These are phyloP conservation scores for Rhinocladiella similis DNA, from an alignment of 2,329 filamentous ascomycete genomes.

Conservation along the genomic window DNA sequence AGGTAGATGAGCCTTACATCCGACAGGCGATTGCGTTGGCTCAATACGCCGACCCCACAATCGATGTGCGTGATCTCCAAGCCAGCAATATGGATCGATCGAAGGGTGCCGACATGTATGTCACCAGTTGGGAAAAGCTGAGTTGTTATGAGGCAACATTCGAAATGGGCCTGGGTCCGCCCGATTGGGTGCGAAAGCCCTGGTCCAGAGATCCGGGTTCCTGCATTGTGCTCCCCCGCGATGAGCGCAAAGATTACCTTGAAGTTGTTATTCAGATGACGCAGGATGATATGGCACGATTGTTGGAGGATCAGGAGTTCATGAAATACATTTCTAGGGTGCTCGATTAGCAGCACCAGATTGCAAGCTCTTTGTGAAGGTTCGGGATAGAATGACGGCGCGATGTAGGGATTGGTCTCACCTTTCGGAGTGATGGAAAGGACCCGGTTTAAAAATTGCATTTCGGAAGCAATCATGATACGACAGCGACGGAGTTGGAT, in stretches of 20 bases:
- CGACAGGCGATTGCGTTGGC: slow-evolving; percentile 28
- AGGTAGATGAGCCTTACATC: slow-evolving; percentile 35
- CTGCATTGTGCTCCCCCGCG: slow-evolving; percentile 29
- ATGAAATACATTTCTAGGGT: slow-evolving; percentile 25
- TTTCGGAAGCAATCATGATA: background rate
- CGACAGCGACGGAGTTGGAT: background rate
- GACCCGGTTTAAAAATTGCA: background rate
- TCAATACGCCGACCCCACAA: slow-evolving; percentile 16
- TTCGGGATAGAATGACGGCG: background rate
- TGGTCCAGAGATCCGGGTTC: slow-evolving; percentile 31
- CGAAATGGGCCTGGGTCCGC: slow-evolving; percentile 27
- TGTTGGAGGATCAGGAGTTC: slow-evolving; percentile 25
- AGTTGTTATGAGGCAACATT: slow-evolving; percentile 25
- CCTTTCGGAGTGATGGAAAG: background rate
- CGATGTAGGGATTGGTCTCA: background rate
- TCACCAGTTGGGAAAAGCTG: slow-evolving; percentile 30
- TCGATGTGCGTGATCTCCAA: slow-evolving; percentile 28
- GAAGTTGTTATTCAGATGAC: slow-evolving; percentile 31
- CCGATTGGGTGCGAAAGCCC: slow-evolving; percentile 31
- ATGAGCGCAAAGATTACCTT: slow-evolving; percentile 21
- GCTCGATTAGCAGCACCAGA: slow-evolving; percentile 15
- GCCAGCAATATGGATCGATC: slow-evolving; percentile 30
- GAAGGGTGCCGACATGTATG: slow-evolving; percentile 30
- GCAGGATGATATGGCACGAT: slow-evolving; percentile 25
- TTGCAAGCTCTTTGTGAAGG: background rate